Evolutionary conservation across 228 moss, liverwort and hornwort genomes (phyloP).

Genomic region (Sphagnum fallax): DNA sequence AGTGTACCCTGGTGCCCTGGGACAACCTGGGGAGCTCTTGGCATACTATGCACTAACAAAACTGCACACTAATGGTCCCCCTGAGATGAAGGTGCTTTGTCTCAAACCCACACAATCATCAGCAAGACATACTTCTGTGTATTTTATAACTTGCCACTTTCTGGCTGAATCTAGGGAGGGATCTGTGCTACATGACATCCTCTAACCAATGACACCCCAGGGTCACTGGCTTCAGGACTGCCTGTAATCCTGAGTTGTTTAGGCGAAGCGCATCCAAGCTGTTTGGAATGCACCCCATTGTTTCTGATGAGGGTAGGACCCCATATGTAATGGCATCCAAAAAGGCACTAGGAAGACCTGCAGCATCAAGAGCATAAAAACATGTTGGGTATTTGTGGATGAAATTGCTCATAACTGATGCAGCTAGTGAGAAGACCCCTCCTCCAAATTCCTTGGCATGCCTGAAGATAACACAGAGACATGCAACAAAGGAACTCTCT

Average conservation of each 20-base stretch:
- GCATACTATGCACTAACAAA: slow-evolving; percentile 60
- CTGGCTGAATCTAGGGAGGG: too few relatives aligned
- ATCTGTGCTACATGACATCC: too few relatives aligned
- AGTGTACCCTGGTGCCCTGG: slow-evolving; percentile 31
- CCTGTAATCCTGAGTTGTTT: slow-evolving; percentile 32
- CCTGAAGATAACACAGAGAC: slow-evolving; percentile 32
- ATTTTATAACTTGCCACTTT: background rate
- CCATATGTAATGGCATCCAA: slow-evolving; percentile 30
- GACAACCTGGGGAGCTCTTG: slow-evolving; percentile 30
- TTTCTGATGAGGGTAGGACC: slow-evolving; percentile 38
- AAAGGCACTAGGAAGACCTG: slow-evolving; percentile 37
- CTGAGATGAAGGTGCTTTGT: slow-evolving; percentile 39
- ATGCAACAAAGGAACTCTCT: slow-evolving; percentile 32
- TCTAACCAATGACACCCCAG: slow-evolving; percentile 15
- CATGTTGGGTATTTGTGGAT: slow-evolving; percentile 56
- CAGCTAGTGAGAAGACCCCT: slow-evolving; percentile 40
- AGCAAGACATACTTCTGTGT: slow-evolving; percentile 1
- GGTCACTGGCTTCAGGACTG: slow-evolving; percentile 35
- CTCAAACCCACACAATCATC: background rate
- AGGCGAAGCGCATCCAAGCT: too few relatives aligned
- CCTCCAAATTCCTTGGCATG: slow-evolving; percentile 46
- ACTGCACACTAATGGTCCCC: slow-evolving; percentile 55
- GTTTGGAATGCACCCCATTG: slow-evolving; percentile 22
- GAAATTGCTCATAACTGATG: slow-evolving; percentile 54
- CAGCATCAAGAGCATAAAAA: slow-evolving; percentile 29